Evolutionary conservation across 2,329 filamentous ascomycete species (phyloP), one percentile per base, ranked within the genome.

Genomic region (Exophiala sp.): DNA sequence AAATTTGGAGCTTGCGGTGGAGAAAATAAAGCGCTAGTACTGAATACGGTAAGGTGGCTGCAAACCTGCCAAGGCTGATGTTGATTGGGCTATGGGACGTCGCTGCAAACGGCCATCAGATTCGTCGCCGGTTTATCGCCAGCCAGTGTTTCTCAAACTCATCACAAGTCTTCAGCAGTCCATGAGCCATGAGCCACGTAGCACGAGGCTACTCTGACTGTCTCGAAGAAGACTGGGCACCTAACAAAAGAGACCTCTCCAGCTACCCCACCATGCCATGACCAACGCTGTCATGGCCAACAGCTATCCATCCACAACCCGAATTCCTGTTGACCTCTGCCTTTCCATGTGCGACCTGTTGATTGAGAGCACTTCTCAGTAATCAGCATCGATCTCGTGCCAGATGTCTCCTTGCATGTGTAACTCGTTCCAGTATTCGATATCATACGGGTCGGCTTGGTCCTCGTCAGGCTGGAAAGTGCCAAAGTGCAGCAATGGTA

Each of bases 381-480:
- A 42, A n/a, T n/a, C n/a, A 2, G 41, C 41, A 3, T 41, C n/a
- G 14, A 53, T 21, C 23, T 46, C 38, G 2, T 50, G 19, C 51
- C 51, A 53, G n/a, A 55, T 40, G 4, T 23, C 23, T 10, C 52
- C 52, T 37, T 48, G 48, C 3, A n/a, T 23, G 6, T 39, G 3
- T 35, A 55, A 11, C 19, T 48, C 43, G 13, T 10, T n/a, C 52
- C 52, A 55, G 22, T 53, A 55, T 21, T 27, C 43, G 19, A 16
- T 18, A 21, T 55, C 52, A 16, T 23, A 40, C 14, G 2, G 22
- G 21, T 37, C 21, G n/a, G n/a, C 43, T 18, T 41, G 14, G 6
- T 32, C 34, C 24, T 34, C 22, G 3, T 14, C 5, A 18, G 5
- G 11, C 10, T 40, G 24, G 23, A n/a, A 13, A 16, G 35, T 27